Evolutionary conservation across 1,139 yeast genomes (phyloP), one percentile per base, ranked within the genome.

Genomic region (Geotrichum klebahnii): DNA sequence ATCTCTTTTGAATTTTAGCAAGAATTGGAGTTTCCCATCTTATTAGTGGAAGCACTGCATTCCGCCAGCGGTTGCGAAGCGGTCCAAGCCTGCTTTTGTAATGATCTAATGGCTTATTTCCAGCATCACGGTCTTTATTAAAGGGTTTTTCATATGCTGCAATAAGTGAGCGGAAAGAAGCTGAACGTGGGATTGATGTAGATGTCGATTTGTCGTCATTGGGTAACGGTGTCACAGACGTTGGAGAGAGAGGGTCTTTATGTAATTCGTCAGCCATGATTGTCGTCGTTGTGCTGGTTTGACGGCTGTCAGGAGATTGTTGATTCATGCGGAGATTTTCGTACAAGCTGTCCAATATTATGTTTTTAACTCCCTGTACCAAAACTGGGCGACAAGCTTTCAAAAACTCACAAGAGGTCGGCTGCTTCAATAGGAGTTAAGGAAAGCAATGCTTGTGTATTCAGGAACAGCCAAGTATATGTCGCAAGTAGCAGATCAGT

Each of bases 21-120:
- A 92, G 65, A 2, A 76, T 57, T 2, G 77, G 79, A 0, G 95
- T 82, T 65, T 92, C 97, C 53, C 71, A 64, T 41, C 86, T 73
- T 4, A 92, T 76, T 17, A 75, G 58, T 1, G 86, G 87, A 26
- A 84, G 69, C 34, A 86, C 64, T 49, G 61, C 58, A 35, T 77
- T 67, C 52, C 98, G 75, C 44, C 83, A 56, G 29, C 68, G 65
- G 67, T 76, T 86, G 48, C 96, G 68, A 55, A 78, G 63, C 0
- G 81, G 77, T 2, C 83, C 72, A 66, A 92, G 74, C 31, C 75
- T 71, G 10, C 71, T 61, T 59, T 75, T 73, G 68, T 89, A 90
- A 64, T 82, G 92, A 52, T 78, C 79, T 40, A 73, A 74, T 4
- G 84, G 75, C 58, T 77, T 77, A 59, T 83, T 81, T 0, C 97